Evolutionary conservation across 495 filamentous ascomycete species (phyloP).

Genomic region (Umbilicaria muhlenbergii): DNA sequence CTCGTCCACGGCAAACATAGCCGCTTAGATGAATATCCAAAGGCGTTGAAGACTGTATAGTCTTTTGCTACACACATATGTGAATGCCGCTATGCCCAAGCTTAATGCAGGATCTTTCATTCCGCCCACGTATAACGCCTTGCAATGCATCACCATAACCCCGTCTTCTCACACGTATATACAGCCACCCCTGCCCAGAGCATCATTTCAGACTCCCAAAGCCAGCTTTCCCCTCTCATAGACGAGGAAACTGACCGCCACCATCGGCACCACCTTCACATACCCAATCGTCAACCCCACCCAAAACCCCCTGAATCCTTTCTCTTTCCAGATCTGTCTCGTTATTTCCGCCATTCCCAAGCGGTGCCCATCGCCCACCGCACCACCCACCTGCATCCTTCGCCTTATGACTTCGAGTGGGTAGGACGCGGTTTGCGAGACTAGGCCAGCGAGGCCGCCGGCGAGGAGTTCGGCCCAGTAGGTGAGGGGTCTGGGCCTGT

Average conservation of each 20-base stretch:
- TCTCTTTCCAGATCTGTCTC: conserved; percentile 53
- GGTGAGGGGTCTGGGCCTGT: conserved; percentile 39
- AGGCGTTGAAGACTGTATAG: too few species aligned
- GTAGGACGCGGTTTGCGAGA: conserved; percentile 84
- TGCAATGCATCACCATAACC: too few species aligned
- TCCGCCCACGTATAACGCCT: too few species aligned
- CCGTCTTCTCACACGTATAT: too few species aligned
- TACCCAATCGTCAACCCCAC: conserved; percentile 92
- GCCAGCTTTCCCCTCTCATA: conserved; percentile 43
- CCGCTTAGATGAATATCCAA: too few species aligned
- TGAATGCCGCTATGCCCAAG: too few species aligned
- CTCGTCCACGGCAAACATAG: too few species aligned
- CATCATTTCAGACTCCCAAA: conserved; percentile 45
- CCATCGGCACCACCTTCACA: conserved; percentile 84
- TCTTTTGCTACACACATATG: too few species aligned
- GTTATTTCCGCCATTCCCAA: conserved; percentile 68
- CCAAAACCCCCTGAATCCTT: conserved; percentile 72
- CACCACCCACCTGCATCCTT: conserved; percentile 91
- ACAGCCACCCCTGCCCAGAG: conserved; percentile 16
- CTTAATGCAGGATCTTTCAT: too few species aligned
- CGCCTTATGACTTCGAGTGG: conserved; percentile 83
- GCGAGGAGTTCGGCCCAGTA: conserved; percentile 73
- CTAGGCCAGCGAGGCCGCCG: conserved; percentile 70
- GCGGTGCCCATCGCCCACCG: conserved; percentile 73
- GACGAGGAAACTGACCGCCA: conserved; percentile 56